These are phyloP conservation scores for Colletotrichum sojae DNA, from an alignment of 2,329 filamentous ascomycete species.

Conservation along the genomic window DNA sequence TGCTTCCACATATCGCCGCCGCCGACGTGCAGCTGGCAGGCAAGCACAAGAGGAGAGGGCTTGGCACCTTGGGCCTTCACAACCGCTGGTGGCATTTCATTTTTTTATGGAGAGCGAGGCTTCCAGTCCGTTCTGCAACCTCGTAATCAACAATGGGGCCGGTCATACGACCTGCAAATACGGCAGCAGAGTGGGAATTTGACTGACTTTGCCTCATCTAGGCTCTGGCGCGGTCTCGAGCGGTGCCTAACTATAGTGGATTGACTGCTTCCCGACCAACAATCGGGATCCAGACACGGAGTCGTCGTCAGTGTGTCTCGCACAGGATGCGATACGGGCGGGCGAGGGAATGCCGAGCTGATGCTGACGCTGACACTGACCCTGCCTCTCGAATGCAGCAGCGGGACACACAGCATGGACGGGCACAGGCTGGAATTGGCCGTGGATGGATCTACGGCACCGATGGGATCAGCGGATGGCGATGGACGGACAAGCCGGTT, in stretches of 20 bases:
- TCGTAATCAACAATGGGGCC: slow-evolving; percentile 38
- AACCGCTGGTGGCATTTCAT: neutral
- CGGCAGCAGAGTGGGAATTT: slow-evolving; percentile 26
- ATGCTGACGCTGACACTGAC: slow-evolving; percentile 10
- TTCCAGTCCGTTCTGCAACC: slow-evolving; percentile 35
- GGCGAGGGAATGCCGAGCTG: slow-evolving; percentile 28
- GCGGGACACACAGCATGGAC: neutral
- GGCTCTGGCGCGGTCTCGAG: neutral
- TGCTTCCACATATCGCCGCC: neutral
- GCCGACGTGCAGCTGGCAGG: neutral
- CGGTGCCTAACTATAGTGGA: neutral
- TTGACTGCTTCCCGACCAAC: slow-evolving; percentile 2
- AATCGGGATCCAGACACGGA: slow-evolving; percentile 7
- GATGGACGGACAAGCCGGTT: slow-evolving; percentile 27
- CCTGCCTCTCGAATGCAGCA: slow-evolving; percentile 6
- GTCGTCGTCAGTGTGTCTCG: slow-evolving; percentile 34
- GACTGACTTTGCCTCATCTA: slow-evolving; percentile 2
- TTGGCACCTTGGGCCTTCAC: slow-evolving; percentile 16
- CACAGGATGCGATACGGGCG: slow-evolving; percentile 14
- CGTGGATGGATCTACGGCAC: neutral
- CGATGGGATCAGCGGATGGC: slow-evolving; percentile 26
- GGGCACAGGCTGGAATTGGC: slow-evolving; percentile 10
- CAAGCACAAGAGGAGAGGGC: neutral
- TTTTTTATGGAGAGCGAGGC: slow-evolving; percentile 33
- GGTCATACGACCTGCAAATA: slow-evolving; percentile 35